Evolutionary conservation across 139 green algal genomes (phyloP), one percentile per base, ranked within the genome.

Genomic region (Klebsormidium nitens): DNA sequence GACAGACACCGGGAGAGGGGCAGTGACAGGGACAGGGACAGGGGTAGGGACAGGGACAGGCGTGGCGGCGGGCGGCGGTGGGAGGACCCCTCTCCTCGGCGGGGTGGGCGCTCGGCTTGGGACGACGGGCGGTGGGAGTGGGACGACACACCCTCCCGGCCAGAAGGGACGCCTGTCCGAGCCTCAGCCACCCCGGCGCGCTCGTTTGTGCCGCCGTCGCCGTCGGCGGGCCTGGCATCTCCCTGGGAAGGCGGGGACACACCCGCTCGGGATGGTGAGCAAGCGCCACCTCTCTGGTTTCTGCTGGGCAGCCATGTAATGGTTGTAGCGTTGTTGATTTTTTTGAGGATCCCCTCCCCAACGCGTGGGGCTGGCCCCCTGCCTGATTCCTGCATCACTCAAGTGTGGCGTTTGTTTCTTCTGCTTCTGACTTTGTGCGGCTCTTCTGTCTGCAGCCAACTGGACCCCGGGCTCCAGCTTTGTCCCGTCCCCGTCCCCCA

Each of bases 161-260:
- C 39, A 52, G 26, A n/a, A n/a, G n/a, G 26, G 34, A 36, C 37
- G 34, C 40, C 26, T 68, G 17, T 23, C 37, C 34, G 5, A 34
- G 17, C 44, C 44, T 52, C 44, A 52, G 17, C 66, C 19, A 68
- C 67, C n/a, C 67, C 67, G 0, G 44, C 67, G 19, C 67, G 31
- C 0, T 75, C 67, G 17, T 75, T 75, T 28, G 40, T 75, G 5
- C 67, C 67, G 40, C 67, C 67, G 4, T 75, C 67, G 44, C 67
- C 67, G 0, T 29, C 56, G 4, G 56, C 67, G 19, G 17, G 56
- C 36, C 56, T 75, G 32, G 34, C 34, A n/a, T 75, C 67, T n/a
- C 67, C 67, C 23, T 75, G 67, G 67, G 67, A 75, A n/a, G n/a
- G n/a, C n/a, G n/a, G n/a, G 37, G 59, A 44, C 42, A 67, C 59